Conservation (phyloP, 768 basidiomycete species). For the Rhodotorula taiwanensis region DNA sequence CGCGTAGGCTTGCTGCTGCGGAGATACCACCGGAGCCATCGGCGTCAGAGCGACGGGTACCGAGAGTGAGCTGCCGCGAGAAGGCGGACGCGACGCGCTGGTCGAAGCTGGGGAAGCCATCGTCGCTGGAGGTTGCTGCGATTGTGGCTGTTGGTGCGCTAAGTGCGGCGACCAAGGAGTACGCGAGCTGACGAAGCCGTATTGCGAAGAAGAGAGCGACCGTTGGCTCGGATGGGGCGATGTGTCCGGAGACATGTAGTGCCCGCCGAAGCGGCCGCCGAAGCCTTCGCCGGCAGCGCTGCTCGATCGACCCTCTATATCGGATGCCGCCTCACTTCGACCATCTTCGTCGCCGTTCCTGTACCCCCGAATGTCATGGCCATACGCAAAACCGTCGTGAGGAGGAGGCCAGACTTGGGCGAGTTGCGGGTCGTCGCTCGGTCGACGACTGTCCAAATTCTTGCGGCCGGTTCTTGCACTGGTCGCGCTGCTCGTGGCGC, state of each 20-base stretch:
- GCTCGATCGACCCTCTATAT: too few relatives aligned
- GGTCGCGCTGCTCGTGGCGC: neutral
- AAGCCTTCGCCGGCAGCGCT: too few relatives aligned
- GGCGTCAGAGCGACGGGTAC: slow-evolving; percentile 4
- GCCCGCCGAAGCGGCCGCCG: too few relatives aligned
- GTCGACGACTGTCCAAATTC: too few relatives aligned
- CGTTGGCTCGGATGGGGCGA: slow-evolving; percentile 1
- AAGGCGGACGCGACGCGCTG: slow-evolving; percentile 12
- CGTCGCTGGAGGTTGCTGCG: neutral
- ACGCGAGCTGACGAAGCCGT: neutral
- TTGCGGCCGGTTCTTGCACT: neutral
- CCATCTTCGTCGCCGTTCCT: too few relatives aligned
- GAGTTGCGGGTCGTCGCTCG: too few relatives aligned
- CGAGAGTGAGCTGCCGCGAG: slow-evolving; percentile 18
- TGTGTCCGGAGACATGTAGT: neutral
- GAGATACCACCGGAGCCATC: neutral
- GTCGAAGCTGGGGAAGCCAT: neutral
- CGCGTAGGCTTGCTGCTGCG: slow-evolving; percentile 25
- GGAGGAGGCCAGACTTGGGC: too few relatives aligned
- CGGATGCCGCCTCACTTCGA: too few relatives aligned
- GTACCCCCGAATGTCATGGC: too few relatives aligned
- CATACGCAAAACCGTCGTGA: too few relatives aligned
- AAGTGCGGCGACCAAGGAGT: neutral
- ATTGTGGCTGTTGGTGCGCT: too few relatives aligned
- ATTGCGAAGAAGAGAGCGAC: neutral